Conservation (phyloP, 257 asterid genomes). For the Scutellaria galericulata region DNA sequence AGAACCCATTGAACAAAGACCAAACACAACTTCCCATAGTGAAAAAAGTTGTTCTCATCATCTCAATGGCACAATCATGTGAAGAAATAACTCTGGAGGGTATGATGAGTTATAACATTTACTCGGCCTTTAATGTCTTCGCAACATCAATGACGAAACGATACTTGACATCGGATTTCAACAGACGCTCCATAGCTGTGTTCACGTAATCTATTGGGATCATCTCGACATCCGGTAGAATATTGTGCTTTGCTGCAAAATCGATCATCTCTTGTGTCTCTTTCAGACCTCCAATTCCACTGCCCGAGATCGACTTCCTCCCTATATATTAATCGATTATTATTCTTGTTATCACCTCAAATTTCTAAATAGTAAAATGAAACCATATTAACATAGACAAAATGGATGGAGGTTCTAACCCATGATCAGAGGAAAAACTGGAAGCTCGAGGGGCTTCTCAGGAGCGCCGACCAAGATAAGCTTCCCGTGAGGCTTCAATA, state of each 20-base stretch:
- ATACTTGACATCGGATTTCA: constrained; percentile 54
- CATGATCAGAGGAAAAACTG: constrained; percentile 44
- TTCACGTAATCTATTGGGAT: constrained; percentile 53
- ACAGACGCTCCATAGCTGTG: constrained; percentile 56
- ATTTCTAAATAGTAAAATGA: no score
- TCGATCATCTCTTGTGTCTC: constrained; percentile 71
- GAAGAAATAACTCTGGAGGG: background rate
- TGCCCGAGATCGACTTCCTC: constrained; percentile 53
- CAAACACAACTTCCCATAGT: background rate
- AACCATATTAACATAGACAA: background rate
- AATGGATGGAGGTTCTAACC: constrained; percentile 35
- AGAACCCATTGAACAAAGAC: background rate
- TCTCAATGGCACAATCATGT: background rate
- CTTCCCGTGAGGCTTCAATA: constrained; percentile 58
- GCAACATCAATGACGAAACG: constrained; percentile 62
- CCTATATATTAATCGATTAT: constrained; percentile 29
- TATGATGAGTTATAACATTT: background rate
- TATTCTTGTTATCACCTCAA: background rate
- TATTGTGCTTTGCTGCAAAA: constrained; percentile 59
- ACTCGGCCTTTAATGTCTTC: constrained; percentile 44
- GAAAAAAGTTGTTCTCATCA: background rate
- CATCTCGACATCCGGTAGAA: constrained; percentile 56
- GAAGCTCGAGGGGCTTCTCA: constrained; percentile 59
- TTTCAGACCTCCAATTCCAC: constrained; percentile 52
- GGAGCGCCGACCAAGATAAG: constrained; percentile 66